Evolutionary conservation across 139 green algal genomes (phyloP), one percentile per base, ranked within the genome.

Genomic region (Prasinococcaceae sp.): DNA sequence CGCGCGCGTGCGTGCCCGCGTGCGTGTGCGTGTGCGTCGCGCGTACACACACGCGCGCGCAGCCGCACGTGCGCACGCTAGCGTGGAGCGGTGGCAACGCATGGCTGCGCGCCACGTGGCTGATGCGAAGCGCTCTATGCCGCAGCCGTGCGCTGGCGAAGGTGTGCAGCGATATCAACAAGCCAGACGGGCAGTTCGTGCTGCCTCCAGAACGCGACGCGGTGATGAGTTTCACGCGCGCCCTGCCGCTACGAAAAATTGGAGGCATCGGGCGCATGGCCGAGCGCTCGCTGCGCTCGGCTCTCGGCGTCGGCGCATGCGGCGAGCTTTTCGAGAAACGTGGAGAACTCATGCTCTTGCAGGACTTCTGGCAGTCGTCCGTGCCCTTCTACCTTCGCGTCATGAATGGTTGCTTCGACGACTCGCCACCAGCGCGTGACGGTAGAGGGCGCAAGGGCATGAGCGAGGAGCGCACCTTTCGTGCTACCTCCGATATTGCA

Each of bases 151-250:
- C n/a, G n/a, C n/a, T n/a, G n/a, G n/a, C n/a, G n/a, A n/a, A 65
- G 57, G 54, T 71, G 42, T 68, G 57, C 27, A 60, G 37, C 10
- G 71, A 79, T 44, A 45, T 72, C 28, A 77, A 77, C 60, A 79
- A 79, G 41, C 71, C 71, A 20, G 58, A 79, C 44, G 71, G 71
- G 3, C 70, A 79, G 56, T 75, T 53, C 24, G 32, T 62, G 20
- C 29, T 79, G 37, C 35, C 55, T 4, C 33, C 4, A 3, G 30
- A 70, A 4, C 32, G 55, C 20, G 47, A 58, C 6, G 68, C 50
- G 17, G 41, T 77, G 9, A 32, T 60, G 28, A 20, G 5, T 12
- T 77, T 79, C 37, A 25, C 74, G 16, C 33, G n/a, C 19, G 30
- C 49, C 2, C 63, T 79, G 28, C 59, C 68, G n/a, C 51, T 74